A percentile compares a stretch with the other conserved stretches of the same genome.
Conservation (phyloP, 2,329 filamentous ascomycete genomes). For the Emergomyces orientalis region DNA sequence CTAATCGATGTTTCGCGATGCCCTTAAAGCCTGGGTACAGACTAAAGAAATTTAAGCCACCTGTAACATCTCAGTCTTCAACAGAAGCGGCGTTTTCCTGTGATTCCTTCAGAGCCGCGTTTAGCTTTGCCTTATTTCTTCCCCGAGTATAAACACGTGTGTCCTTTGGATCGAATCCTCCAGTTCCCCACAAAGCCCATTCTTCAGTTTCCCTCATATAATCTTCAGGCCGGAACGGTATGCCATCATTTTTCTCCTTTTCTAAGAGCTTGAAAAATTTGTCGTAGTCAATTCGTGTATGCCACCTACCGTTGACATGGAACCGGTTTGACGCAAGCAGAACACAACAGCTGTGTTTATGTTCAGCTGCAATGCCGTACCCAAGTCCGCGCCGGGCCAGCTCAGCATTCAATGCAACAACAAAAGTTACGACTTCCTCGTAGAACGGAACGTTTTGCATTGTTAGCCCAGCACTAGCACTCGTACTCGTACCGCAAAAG, state of each 20-base stretch:
- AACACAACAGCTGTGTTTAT: constrained; percentile 89
- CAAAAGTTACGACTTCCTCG: constrained; percentile 77
- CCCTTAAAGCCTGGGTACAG: background rate
- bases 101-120: background rate
- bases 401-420: constrained; percentile 61
- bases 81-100: background rate
- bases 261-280: constrained; percentile 80
- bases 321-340: constrained; percentile 78
- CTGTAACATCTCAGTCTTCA: background rate
- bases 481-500: constrained; percentile 85
- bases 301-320: constrained; percentile 67
- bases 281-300: constrained; percentile 83
- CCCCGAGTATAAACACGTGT: constrained; percentile 81
- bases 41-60: background rate
- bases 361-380: constrained; percentile 90
- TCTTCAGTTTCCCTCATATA: constrained; percentile 86
- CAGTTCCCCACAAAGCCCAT: constrained; percentile 91
- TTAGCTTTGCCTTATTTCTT: constrained; percentile 32
- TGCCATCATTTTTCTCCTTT: constrained; percentile 45
- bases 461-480: constrained; percentile 74
- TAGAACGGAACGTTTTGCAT: constrained; percentile 98
- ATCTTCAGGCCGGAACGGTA: constrained; percentile 75
- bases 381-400: constrained; percentile 60
- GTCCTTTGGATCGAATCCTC: constrained; percentile 87
- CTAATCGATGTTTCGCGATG: background rate